phyloP scores from a whole-genome alignment of 768 basidiomycete species.

The Lentinus tigrinus region DNA sequence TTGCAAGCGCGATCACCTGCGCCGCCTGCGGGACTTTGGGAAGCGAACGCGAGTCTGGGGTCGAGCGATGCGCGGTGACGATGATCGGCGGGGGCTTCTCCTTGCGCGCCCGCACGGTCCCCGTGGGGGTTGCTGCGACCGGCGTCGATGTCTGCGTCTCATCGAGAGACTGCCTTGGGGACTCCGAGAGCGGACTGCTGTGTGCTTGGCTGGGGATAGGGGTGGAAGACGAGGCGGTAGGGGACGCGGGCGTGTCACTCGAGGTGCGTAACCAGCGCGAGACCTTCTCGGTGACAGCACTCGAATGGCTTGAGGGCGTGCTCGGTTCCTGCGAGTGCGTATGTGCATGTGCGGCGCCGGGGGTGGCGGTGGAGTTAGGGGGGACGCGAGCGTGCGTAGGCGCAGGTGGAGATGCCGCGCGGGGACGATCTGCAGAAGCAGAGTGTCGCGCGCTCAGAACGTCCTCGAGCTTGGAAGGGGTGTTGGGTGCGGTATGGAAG shows the following conservation, averaged over 20 bases:
- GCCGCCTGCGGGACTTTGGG: too few relatives aligned
- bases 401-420: background rate
- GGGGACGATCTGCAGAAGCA: background rate
- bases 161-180: background rate
- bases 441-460: background rate
- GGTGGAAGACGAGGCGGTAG: background rate
- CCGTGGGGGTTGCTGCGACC: background rate
- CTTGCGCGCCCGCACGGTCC: constrained; percentile 12
- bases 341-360: background rate
- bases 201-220: too few relatives aligned
- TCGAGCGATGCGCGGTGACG: constrained; percentile 6
- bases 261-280: constrained; percentile 16
- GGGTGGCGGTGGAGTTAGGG: background rate
- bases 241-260: background rate
- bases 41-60: background rate
- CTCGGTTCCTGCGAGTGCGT: background rate
- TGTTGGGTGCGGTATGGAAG: constrained; percentile 1
- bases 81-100: constrained; percentile 19
- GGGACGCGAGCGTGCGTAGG: too few relatives aligned
- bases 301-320: constrained; percentile 9
- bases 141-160: background rate
- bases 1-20: background rate
- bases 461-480: background rate
- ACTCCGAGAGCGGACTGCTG: background rate
- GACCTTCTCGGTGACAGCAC: constrained; percentile 14